phyloP scores from a whole-genome alignment of 75 land plant species.

The Picea glauca region DNA sequence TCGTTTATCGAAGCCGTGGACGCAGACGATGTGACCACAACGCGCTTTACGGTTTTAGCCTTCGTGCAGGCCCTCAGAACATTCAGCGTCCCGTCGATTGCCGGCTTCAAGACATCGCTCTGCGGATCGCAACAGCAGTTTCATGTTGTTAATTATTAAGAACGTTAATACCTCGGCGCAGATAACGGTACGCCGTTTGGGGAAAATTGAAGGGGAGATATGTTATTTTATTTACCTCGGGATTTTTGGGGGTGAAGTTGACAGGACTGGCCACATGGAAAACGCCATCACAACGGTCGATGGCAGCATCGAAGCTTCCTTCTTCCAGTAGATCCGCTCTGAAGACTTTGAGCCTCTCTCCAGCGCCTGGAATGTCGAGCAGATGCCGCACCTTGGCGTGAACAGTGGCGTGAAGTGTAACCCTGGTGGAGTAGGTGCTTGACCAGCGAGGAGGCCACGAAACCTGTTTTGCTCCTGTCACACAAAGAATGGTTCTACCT shows the following conservation, averaged over 20 bases:
- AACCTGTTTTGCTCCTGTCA: conserved; percentile 72
- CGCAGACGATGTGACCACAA: conserved; percentile 49
- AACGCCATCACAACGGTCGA: conserved; percentile 32
- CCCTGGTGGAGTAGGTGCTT: conserved; percentile 49
- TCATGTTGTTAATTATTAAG: too few species aligned
- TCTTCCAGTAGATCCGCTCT: conserved; percentile 31
- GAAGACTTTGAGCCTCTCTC: conserved; percentile 32
- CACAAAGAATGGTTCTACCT: conserved; percentile 38
- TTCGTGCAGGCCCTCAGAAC: conserved; percentile 42
- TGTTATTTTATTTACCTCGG: conserved; percentile 13
- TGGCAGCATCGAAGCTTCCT: conserved; percentile 18
- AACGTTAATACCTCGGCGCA: too few species aligned
- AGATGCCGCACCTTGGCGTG: conserved; percentile 35
- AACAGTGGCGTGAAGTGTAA: conserved; percentile 46
- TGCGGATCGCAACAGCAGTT: neutral
- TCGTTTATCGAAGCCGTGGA: conserved; percentile 28
- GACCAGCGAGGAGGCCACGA: conserved; percentile 62
- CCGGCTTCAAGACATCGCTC: conserved; percentile 24
- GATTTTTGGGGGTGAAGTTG: conserved; percentile 3
- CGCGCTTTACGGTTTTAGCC: conserved; percentile 38
- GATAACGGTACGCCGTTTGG: too few species aligned
- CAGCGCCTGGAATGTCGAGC: conserved; percentile 19
- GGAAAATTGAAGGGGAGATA: too few species aligned
- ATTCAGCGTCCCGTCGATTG: conserved; percentile 30
- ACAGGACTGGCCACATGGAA: conserved; percentile 37